phyloP scores from a whole-genome alignment of 2,329 filamentous ascomycete genomes.

The Cladophialophora chaetospira region DNA sequence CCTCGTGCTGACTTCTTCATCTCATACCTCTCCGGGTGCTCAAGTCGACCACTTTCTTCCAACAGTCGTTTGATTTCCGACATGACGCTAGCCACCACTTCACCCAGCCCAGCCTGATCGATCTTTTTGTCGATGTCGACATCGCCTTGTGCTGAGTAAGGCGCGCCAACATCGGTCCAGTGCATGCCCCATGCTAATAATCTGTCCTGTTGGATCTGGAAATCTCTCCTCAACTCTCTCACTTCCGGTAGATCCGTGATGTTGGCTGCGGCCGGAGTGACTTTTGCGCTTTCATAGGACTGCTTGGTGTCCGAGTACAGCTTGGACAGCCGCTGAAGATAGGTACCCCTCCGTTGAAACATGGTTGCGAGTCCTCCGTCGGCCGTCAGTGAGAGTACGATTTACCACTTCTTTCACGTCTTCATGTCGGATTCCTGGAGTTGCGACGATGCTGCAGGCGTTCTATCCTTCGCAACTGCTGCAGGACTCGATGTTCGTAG shows the following conservation, averaged over 20 bases:
- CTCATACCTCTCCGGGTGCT: conserved; percentile 40
- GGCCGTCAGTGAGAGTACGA: background rate
- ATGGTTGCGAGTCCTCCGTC: conserved; percentile 12
- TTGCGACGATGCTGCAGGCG: background rate
- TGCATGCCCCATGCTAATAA: conserved; percentile 66
- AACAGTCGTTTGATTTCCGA: conserved; percentile 64
- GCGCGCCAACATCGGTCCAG: conserved; percentile 59
- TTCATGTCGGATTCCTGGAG: conserved; percentile 4
- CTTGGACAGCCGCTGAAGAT: conserved; percentile 50
- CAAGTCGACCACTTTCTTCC: conserved; percentile 62
- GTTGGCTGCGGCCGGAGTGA: conserved; percentile 47
- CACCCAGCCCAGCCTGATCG: conserved; percentile 63
- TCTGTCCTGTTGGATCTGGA: conserved; percentile 64
- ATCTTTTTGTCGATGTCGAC: conserved; percentile 63
- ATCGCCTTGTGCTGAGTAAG: conserved; percentile 27
- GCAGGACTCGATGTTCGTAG: background rate
- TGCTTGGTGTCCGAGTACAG: conserved; percentile 67
- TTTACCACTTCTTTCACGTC: background rate
- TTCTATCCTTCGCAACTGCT: background rate
- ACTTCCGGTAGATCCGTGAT: conserved; percentile 54
- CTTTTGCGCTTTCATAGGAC: conserved; percentile 58
- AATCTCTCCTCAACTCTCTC: conserved; percentile 59
- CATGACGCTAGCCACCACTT: conserved; percentile 65
- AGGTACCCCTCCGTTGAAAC: conserved; percentile 27
- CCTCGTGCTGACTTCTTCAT: conserved; percentile 39